Percentiles rank a stretch among this genome's conserved stretches.
phyloP scores from a whole-genome alignment of 169 alveolate genomes.

The Plasmodium cynomolgi region DNA sequence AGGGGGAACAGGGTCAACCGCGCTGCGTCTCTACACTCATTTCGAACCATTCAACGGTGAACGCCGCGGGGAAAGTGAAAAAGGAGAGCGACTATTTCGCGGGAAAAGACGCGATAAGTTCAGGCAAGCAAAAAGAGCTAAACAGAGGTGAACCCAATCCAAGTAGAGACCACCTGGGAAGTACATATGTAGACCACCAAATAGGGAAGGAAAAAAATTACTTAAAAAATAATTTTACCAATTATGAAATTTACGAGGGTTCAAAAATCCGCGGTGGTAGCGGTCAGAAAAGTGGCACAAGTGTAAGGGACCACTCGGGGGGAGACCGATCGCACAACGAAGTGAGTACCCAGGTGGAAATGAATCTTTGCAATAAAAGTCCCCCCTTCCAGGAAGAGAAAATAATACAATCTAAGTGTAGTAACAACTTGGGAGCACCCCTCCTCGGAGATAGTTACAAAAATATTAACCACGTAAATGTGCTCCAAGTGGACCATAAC shows the following conservation, averaged over 20 bases:
- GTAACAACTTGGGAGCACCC: neutral
- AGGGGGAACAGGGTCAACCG: neutral
- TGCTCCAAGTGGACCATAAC: neutral
- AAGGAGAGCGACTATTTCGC: neutral
- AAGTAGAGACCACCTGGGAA: neutral
- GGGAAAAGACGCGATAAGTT: neutral
- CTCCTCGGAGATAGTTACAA: neutral
- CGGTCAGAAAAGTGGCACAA: neutral
- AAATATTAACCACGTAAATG: neutral
- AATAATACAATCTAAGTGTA: neutral
- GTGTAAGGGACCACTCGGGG: neutral
- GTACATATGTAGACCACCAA: neutral
- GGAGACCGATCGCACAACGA: neutral
- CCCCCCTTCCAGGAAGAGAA: neutral
- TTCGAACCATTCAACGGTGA: neutral
- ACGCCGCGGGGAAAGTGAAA: neutral
- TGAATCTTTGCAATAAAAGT: neutral
- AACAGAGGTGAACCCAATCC: neutral
- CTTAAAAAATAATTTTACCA: conserved; percentile 1
- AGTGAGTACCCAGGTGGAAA: neutral
- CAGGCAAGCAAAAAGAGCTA: neutral
- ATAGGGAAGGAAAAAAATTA: neutral
- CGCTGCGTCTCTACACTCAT: neutral
- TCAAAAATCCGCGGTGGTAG: neutral
- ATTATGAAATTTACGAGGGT: conserved; percentile 24